Conservation (phyloP, 305 asterid genomes). For the Fraxinus platypoda region DNA sequence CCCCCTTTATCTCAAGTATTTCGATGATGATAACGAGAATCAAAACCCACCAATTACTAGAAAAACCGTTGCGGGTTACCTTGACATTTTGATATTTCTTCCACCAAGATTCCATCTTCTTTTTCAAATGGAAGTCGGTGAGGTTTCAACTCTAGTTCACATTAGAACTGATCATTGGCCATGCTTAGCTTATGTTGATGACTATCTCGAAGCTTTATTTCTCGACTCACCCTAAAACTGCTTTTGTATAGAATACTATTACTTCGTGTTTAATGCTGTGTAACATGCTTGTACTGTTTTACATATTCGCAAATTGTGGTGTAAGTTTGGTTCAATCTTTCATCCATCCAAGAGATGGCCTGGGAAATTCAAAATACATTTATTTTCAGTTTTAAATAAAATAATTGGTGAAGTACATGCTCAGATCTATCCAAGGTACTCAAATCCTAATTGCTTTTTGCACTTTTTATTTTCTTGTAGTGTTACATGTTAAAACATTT, state of each 20-base stretch:
- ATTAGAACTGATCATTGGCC: conserved; percentile 97
- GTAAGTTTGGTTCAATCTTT: neutral
- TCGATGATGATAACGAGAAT: conserved; percentile 52
- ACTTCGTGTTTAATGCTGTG: neutral
- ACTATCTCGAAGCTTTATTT: conserved; percentile 82
- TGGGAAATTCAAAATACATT: neutral
- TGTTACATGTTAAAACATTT: too few relatives aligned
- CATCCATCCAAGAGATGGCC: neutral
- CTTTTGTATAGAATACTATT: neutral
- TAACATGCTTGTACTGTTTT: neutral
- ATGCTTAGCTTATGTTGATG: conserved; percentile 91
- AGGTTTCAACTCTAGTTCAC: conserved; percentile 70
- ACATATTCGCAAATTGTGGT: neutral
- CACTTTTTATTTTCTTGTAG: neutral
- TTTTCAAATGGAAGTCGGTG: conserved; percentile 80
- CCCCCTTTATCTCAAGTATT: conserved; percentile 75
- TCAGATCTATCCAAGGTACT: neutral
- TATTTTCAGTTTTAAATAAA: neutral
- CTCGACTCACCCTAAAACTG: conserved; percentile 15
- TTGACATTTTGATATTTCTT: conserved; percentile 75
- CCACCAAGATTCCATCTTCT: conserved; percentile 94
- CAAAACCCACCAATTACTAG: conserved; percentile 35
- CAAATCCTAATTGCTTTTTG: neutral
- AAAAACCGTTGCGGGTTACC: conserved; percentile 46
- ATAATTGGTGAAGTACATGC: neutral